Percentiles rank a stretch among this genome's conserved stretches.
phyloP scores from a whole-genome alignment of 192 early-diverging fungal genomes.

The Lobosporangium transversale region DNA sequence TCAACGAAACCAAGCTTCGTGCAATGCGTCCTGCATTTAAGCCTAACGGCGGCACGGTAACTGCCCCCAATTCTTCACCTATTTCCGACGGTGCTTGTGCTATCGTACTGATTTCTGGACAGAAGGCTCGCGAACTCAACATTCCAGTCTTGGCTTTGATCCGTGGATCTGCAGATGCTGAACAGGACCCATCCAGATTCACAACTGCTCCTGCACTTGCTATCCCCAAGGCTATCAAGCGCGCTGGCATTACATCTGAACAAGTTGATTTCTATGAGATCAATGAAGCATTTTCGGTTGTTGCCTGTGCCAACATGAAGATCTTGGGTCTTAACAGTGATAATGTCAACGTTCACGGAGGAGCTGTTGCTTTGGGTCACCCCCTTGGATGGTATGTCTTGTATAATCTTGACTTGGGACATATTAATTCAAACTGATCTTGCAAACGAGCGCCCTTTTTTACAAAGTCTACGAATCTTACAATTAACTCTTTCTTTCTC shows the following conservation, averaged over 20 bases:
- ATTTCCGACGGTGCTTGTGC: constrained; percentile 86
- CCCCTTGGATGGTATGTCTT: constrained; percentile 89
- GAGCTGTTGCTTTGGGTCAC: constrained; percentile 97
- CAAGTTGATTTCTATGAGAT: constrained; percentile 83
- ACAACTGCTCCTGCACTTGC: constrained; percentile 80
- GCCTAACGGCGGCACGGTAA: constrained; percentile 86
- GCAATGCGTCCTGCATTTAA: constrained; percentile 90
- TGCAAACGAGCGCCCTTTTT: no score
- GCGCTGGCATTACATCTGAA: constrained; percentile 66
- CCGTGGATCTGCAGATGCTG: constrained; percentile 78
- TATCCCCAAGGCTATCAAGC: constrained; percentile 79
- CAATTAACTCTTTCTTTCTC: no score
- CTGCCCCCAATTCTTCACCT: constrained; percentile 86
- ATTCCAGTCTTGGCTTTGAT: constrained; percentile 66
- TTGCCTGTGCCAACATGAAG: constrained; percentile 86
- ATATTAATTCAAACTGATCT: no score
- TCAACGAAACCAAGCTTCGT: constrained; percentile 88
- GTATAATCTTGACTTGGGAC: no score
- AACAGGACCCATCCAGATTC: constrained; percentile 71
- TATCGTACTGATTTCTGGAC: constrained; percentile 75
- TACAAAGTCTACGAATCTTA: no score
- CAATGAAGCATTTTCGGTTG: constrained; percentile 88
- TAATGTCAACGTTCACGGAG: constrained; percentile 95
- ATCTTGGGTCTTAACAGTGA: constrained; percentile 74
- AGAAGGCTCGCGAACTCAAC: constrained; percentile 63